Base-by-base conservation (phyloP, 2,329 filamentous ascomycete genomes). In the Phyllosticta citriasiana region DNA sequence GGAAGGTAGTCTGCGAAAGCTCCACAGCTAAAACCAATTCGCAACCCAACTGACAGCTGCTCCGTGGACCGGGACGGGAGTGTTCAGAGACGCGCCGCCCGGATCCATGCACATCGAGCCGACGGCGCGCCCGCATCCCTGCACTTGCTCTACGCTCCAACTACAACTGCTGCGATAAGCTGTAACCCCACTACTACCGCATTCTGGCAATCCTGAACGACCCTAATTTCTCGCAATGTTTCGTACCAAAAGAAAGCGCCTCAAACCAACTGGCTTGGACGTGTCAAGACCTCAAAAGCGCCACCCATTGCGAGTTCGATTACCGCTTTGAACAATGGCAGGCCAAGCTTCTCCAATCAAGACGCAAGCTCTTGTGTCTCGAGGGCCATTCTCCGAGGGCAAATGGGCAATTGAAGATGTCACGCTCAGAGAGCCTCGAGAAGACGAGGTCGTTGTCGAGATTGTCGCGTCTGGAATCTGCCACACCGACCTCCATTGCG, bases 381-480 rank as follows among this genome's bases (percentile, higher is more conserved):
- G 69, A 53, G 73, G 73, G 57, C 69, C 71, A 2, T 65, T 71
- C 57, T 66, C 66, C 40, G 70, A 73, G 58, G 68, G 69, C 35
- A 68, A 71, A 52, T 76, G 73, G 74, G 71, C 70, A 55, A 66
- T 76, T 65, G 73, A 75, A 57, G 69, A 74, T 22, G 68, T 76
- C 10, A 66, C 62, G 14, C 63, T 74, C 1, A 63, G 73, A 25
- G 62, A 68, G 9, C 67, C 71, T 7, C 64, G 67, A 33, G 69
- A 77, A 1, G 75, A 79, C 25, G 80, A 82, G 67, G 68, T 81
- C 2, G 71, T 82, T 2, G 74, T 82, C 5, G 77, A 81, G 56
- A 78, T 82, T 63, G 73, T 80, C 1, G 79, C 79, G 0, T 76
- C 77, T 0, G 80, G 80, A 0, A 77, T 83, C 59, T 83, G 80